These are phyloP conservation scores for Mycena floridula DNA, from an alignment of 768 basidiomycete genomes.

Conservation along the genomic window DNA sequence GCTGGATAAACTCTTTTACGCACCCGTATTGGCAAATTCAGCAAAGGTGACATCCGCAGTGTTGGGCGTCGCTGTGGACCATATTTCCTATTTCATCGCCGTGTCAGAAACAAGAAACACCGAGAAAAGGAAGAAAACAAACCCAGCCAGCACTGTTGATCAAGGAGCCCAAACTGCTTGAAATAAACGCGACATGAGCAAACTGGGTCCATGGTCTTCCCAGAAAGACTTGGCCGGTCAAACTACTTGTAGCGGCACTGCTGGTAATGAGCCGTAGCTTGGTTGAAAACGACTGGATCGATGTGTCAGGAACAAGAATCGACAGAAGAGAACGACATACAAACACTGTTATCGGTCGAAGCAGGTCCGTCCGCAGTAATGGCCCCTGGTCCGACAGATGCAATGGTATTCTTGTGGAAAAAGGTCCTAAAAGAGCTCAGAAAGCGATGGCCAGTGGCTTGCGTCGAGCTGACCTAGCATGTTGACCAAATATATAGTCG, in stretches of 20 bases:
- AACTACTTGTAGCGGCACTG: conserved; percentile 10
- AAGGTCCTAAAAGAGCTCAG: too few species aligned
- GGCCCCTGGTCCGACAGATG: conserved; percentile 10
- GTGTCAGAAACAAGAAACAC: too few species aligned
- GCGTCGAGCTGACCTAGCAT: conserved; percentile 12
- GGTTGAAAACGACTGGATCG: conserved; percentile 19
- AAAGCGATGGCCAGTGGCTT: too few species aligned
- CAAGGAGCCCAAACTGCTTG: conserved; percentile 12
- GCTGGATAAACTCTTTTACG: not conserved
- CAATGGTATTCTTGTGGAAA: conserved; percentile 14
- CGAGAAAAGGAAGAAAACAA: too few species aligned
- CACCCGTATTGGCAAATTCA: conserved; percentile 18
- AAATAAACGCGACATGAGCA: conserved; percentile 17
- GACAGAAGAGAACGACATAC: conserved; percentile 3
- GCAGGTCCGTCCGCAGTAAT: conserved; percentile 16
- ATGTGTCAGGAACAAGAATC: not conserved
- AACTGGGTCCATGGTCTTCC: conserved; percentile 19
- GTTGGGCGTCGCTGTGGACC: conserved; percentile 20
- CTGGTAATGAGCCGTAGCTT: conserved; percentile 14
- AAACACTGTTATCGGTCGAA: conserved; percentile 12
- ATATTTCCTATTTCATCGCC: too few species aligned
- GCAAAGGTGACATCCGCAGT: conserved; percentile 20
- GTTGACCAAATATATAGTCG: conserved; percentile 19
- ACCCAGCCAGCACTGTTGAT: conserved; percentile 23
- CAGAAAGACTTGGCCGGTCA: conserved; percentile 17